A percentile compares a stretch with the other conserved stretches of the same genome.
Conservation (phyloP, 805 yeast genomes). For the Ogataea kodamae region DNA sequence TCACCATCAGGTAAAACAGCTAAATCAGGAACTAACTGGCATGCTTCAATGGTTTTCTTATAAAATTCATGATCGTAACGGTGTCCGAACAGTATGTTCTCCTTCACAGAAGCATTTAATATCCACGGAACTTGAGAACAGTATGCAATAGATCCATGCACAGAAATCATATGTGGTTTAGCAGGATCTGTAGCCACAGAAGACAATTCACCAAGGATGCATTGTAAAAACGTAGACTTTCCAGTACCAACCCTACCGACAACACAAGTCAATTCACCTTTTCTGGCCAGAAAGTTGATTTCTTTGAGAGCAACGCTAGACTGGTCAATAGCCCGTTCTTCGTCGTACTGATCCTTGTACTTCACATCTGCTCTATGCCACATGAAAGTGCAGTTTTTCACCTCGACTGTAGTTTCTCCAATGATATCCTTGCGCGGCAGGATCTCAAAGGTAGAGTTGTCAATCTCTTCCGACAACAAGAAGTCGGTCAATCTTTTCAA, state of each 20-base stretch:
- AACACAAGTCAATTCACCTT: slow-evolving; percentile 54
- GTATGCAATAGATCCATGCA: slow-evolving; percentile 50
- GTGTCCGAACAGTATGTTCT: slow-evolving; percentile 88
- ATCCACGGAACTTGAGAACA: slow-evolving; percentile 89
- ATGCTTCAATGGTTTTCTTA: slow-evolving; percentile 75
- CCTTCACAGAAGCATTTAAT: slow-evolving; percentile 89
- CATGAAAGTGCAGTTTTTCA: slow-evolving; percentile 49
- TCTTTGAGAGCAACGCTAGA: slow-evolving; percentile 44
- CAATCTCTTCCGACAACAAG: slow-evolving; percentile 41
- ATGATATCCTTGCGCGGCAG: slow-evolving; percentile 21
- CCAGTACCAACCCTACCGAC: slow-evolving; percentile 71
- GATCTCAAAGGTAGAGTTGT: slow-evolving; percentile 32
- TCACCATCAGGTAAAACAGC: slow-evolving; percentile 85
- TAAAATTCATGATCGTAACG: slow-evolving; percentile 79
- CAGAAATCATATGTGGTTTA: slow-evolving; percentile 22
- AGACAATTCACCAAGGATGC: slow-evolving; percentile 54
- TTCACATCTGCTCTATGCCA: slow-evolving; percentile 37
- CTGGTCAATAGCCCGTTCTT: slow-evolving; percentile 36
- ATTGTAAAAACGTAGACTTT: slow-evolving; percentile 54
- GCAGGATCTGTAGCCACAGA: slow-evolving; percentile 32
- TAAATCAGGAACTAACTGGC: slow-evolving; percentile 81
- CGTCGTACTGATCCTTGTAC: slow-evolving; percentile 33
- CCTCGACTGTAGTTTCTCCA: slow-evolving; percentile 38
- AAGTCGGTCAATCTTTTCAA: slow-evolving; percentile 50
- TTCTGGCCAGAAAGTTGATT: slow-evolving; percentile 47